Conservation (phyloP, 495 filamentous ascomycete species). For the Hyaloscypha hepaticicola region DNA sequence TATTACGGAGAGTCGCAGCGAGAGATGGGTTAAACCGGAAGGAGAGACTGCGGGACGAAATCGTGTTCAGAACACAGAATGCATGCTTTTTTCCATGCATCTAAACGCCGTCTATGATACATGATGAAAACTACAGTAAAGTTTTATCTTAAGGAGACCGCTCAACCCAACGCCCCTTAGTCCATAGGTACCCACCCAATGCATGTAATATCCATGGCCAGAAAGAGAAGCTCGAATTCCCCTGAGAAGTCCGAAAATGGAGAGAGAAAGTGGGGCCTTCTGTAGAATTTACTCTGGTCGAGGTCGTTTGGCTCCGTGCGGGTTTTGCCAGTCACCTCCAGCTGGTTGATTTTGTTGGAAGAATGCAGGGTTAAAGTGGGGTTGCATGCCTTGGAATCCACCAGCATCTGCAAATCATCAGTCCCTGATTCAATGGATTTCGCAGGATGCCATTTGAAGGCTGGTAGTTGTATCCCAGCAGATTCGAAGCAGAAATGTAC, state of each 20-base stretch:
- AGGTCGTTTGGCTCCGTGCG: conserved; percentile 79
- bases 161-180: conserved; percentile 18
- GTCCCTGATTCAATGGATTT: conserved; percentile 29
- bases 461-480: too few species aligned
- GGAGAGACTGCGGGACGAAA: too few species aligned
- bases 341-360: conserved; percentile 60
- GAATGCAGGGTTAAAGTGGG: conserved; percentile 80
- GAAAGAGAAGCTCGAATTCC: not conserved
- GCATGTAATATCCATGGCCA: conserved; percentile 15
- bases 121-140: conserved; percentile 5
- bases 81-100: conserved; percentile 18
- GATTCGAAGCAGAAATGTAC: too few species aligned
- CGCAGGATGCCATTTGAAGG: not conserved
- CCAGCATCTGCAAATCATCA: conserved; percentile 38
- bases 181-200: conserved; percentile 23
- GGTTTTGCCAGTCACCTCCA: conserved; percentile 66
- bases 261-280: not conserved
- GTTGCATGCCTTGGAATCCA: conserved; percentile 67
- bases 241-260: not conserved
- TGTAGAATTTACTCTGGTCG: conserved; percentile 55
- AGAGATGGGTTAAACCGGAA: too few species aligned
- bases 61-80: not conserved
- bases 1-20: not conserved
- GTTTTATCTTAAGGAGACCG: not conserved
- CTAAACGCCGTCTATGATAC: conserved; percentile 28